Base-by-base conservation (phyloP, 495 filamentous ascomycete genomes). In the Penicillium turbatum region DNA sequence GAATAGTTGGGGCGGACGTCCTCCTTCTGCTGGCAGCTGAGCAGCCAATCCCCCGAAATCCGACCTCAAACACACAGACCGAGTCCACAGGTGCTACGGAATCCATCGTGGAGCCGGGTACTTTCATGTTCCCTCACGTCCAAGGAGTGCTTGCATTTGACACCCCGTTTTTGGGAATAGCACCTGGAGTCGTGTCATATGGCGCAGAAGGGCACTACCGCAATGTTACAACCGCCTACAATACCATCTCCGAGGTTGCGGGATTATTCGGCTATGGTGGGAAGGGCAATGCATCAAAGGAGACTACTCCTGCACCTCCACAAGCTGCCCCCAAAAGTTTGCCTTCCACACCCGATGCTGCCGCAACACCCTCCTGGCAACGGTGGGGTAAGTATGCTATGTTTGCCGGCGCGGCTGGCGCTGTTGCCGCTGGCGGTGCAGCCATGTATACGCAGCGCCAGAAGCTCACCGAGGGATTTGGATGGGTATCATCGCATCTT, bases 111-210 rank as follows among this genome's bases (percentile, higher is more conserved):
- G 59, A 68, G 41, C 64, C 69, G 7, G 64, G 63, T 11, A 69
- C 68, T 31, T 79, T 82, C 48, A 82, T 84, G 77, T 85, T 84
- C 51, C 82, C 82, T 13, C 79, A 84, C 55, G 77, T 98, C 55
- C 86, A 89, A 62, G 93, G 89, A 48, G 80, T 97, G 24, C 80
- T 97, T 19, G 90, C 92, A 31, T 97, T 97, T 66, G 93, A 98
- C 70, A 98, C 93, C 0, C 93, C 93, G 2, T 98, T 86, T 58
- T 79, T 98, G 0, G 92, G 93, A 16, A 90, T 98, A 53, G 82
- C 88, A 6, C 91, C 93, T 0, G 85, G 88, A 19, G 89, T 97
- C 0, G 83, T 97, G 5, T 91, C 92, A 3, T 87, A 97, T 63
- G 86, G 88, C 16, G 92, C 91, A 9, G 90, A 97, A 67, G 82